Evolutionary conservation across 306 rosid species (phyloP).

Genomic region (Gillenia trifoliata): DNA sequence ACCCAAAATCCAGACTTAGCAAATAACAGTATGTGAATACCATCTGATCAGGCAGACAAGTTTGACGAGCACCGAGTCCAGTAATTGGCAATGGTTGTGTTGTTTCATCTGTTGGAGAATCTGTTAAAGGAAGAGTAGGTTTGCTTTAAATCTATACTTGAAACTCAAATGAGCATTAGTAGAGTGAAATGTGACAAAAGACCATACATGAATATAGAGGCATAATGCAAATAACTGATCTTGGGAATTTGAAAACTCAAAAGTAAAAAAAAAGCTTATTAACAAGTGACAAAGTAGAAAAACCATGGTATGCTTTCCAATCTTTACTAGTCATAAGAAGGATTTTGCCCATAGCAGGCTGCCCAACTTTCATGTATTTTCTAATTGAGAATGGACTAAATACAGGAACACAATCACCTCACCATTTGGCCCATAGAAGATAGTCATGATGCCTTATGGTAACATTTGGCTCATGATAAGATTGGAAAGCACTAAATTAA

Average conservation of each 20-base stretch:
- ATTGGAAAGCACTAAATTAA: background rate
- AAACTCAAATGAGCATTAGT: background rate
- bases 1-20: slow-evolving; percentile 11
- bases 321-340: background rate
- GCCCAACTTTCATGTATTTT: background rate
- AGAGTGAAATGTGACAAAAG: background rate
- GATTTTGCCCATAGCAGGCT: background rate
- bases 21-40: slow-evolving; percentile 28
- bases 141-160: background rate
- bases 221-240: background rate
- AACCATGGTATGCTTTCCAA: background rate
- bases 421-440: background rate
- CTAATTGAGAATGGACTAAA: background rate
- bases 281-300: slow-evolving; percentile 4
- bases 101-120: slow-evolving; percentile 33
- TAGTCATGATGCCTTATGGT: background rate
- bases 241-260: background rate
- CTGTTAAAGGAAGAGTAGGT: slow-evolving; percentile 37
- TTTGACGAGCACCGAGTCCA: slow-evolving; percentile 31
- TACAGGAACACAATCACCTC: background rate
- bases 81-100: slow-evolving; percentile 19
- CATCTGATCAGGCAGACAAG: slow-evolving; percentile 49
- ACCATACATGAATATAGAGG: background rate
- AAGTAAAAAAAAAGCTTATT: background rate
- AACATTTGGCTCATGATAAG: background rate